Conservation (phyloP, 2,329 filamentous ascomycete species). For the Whalleya microplaca region DNA sequence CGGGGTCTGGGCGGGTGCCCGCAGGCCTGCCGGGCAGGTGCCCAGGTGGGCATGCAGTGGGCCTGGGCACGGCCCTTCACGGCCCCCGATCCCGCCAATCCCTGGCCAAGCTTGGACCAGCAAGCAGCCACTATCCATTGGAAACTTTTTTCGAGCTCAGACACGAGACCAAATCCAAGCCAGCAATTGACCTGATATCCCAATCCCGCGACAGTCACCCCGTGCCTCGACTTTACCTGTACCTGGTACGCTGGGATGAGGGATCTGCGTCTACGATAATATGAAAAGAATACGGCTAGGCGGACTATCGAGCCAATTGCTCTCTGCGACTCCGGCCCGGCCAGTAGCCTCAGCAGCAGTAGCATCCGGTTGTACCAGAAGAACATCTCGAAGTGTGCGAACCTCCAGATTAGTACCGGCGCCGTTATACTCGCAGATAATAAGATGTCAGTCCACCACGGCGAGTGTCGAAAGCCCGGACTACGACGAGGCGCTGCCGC, state of each 20-base stretch:
- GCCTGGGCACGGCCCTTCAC: too few relatives aligned
- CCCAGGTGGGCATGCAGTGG: too few relatives aligned
- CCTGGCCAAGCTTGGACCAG: conserved; percentile 13
- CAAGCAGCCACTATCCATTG: conserved; percentile 25
- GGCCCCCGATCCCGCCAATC: too few relatives aligned
- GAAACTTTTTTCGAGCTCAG: conserved; percentile 37
- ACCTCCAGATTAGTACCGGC: conserved; percentile 24
- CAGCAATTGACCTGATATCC: conserved; percentile 19
- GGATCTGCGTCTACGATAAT: conserved; percentile 27
- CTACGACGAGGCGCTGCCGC: conserved; percentile 15
- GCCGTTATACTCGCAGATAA: conserved; percentile 26
- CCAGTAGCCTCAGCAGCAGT: too few relatives aligned
- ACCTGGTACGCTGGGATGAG: conserved; percentile 29
- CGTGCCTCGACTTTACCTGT: conserved; percentile 25
- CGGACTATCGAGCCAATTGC: conserved; percentile 63
- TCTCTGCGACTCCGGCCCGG: conserved; percentile 48
- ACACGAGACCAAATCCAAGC: conserved; percentile 32
- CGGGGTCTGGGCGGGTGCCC: too few relatives aligned
- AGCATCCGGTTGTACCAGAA: conserved; percentile 42
- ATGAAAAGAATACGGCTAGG: conserved; percentile 68
- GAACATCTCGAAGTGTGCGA: conserved; percentile 24
- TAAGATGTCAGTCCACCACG: conserved; percentile 30
- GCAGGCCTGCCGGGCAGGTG: too few relatives aligned
- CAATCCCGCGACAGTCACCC: conserved; percentile 24
- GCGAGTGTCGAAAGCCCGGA: conserved; percentile 26